Conservation (phyloP, 306 rosid genomes). For the Herpetospermum pedunculosum region DNA sequence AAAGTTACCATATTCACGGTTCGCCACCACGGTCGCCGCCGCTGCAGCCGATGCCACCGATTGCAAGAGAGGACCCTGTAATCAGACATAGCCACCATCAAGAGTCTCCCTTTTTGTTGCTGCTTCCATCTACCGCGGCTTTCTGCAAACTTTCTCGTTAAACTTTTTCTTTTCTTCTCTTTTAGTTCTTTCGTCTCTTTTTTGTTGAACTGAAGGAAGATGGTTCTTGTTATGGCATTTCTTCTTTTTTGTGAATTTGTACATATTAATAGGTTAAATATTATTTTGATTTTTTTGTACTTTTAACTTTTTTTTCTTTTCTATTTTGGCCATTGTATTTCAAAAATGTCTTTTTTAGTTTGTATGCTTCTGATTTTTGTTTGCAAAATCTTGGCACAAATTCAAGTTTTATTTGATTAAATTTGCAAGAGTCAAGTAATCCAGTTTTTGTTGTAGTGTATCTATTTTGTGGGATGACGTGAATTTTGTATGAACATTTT, state of each 20-base stretch:
- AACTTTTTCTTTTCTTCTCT: background rate
- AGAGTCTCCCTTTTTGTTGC: background rate
- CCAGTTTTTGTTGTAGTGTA: too few relatives aligned
- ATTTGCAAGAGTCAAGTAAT: too few relatives aligned
- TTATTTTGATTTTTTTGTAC: too few relatives aligned
- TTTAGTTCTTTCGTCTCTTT: too few relatives aligned
- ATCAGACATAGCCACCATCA: constrained; percentile 19
- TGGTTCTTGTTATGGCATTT: background rate
- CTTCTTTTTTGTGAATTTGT: background rate
- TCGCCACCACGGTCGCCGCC: constrained; percentile 72
- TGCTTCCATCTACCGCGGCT: constrained; percentile 31
- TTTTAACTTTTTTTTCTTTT: too few relatives aligned
- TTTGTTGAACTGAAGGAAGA: background rate
- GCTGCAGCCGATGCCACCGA: constrained; percentile 16
- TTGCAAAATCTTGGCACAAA: too few relatives aligned
- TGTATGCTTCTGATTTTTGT: too few relatives aligned
- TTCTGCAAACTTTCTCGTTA: constrained; percentile 23
- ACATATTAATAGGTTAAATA: background rate
- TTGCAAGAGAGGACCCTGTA: constrained; percentile 58
- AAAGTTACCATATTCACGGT: constrained; percentile 36
- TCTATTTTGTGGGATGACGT: too few relatives aligned
- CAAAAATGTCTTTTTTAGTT: too few relatives aligned
- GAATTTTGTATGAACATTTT: too few relatives aligned
- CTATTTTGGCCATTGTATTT: too few relatives aligned
- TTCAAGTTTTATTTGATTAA: too few relatives aligned